phyloP scores from a whole-genome alignment of 2,329 filamentous ascomycete species.

The Mycosphaerella sp. region DNA sequence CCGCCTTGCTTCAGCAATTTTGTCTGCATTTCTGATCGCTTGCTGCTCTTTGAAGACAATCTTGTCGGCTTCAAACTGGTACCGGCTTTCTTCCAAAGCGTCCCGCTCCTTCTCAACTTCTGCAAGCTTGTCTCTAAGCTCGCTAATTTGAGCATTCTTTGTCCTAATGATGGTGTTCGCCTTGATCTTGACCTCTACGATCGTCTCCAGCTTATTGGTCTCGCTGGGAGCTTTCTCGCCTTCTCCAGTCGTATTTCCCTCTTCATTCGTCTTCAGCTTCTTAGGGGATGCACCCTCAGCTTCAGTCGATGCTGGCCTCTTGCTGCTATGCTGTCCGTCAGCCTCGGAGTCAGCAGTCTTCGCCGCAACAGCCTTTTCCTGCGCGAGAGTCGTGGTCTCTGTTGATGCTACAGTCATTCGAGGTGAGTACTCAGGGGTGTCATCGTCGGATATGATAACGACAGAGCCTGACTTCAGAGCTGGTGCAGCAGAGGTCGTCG shows the following conservation, averaged over 20 bases:
- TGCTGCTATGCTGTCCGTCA: background rate
- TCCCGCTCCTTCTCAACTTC: background rate
- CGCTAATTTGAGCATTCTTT: background rate
- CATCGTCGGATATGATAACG: background rate
- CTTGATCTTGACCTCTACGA: background rate
- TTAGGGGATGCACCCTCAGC: background rate
- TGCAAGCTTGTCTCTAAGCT: background rate
- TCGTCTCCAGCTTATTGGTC: background rate
- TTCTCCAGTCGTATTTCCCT: background rate
- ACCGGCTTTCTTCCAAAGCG: background rate
- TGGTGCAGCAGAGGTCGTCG: background rate
- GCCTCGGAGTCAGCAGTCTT: background rate
- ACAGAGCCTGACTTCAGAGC: background rate
- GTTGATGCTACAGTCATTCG: background rate
- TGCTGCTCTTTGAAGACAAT: background rate
- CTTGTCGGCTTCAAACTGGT: background rate
- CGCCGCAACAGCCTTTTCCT: background rate
- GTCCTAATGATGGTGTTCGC: slow-evolving; percentile 2
- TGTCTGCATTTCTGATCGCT: background rate
- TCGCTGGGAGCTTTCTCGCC: background rate
- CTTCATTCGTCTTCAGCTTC: background rate
- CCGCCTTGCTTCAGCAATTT: slow-evolving; percentile 2
- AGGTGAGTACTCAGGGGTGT: background rate
- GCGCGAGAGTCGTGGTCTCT: background rate
- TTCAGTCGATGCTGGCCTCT: slow-evolving; percentile 2